Evolutionary conservation across 257 asterid species (phyloP).

Genomic region (Vinca minor): DNA sequence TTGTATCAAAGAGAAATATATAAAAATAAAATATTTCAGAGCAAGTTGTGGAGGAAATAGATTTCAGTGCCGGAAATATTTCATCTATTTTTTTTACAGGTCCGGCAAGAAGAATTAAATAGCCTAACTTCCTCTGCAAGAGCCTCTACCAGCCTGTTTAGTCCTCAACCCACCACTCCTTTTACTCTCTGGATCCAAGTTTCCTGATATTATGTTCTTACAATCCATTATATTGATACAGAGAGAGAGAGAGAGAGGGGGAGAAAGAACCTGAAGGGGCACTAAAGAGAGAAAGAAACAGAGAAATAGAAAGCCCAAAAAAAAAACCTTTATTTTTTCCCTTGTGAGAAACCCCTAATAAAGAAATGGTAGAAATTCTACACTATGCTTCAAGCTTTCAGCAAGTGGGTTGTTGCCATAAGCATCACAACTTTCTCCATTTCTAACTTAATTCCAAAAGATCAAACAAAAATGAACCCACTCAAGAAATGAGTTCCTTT

Average conservation of each 20-base stretch:
- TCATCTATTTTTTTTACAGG: conserved; percentile 9
- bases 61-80: conserved; percentile 19
- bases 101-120: conserved; percentile 12
- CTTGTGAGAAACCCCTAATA: no score
- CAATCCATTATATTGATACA: conserved; percentile 45
- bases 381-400: conserved; percentile 84
- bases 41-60: conserved; percentile 6
- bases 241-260: not conserved
- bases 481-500: no score
- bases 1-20: conserved; percentile 20
- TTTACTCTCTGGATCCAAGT: conserved; percentile 86
- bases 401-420: conserved; percentile 55
- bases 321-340: no score
- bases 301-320: no score
- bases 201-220: conserved; percentile 39
- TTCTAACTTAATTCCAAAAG: conserved; percentile 17
- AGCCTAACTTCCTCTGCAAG: conserved; percentile 96
- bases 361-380: conserved; percentile 31
- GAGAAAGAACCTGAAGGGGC: conserved; percentile 8
- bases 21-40: conserved; percentile 7
- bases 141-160: conserved; percentile 96
- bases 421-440: conserved; percentile 65
- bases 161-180: conserved; percentile 95
- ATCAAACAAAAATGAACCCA: not conserved
- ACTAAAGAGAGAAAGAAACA: conserved; percentile 9